Evolutionary conservation across 805 yeast species (phyloP), one percentile per base, ranked within the genome.

Genomic region (Metschnikowia cubensis): DNA sequence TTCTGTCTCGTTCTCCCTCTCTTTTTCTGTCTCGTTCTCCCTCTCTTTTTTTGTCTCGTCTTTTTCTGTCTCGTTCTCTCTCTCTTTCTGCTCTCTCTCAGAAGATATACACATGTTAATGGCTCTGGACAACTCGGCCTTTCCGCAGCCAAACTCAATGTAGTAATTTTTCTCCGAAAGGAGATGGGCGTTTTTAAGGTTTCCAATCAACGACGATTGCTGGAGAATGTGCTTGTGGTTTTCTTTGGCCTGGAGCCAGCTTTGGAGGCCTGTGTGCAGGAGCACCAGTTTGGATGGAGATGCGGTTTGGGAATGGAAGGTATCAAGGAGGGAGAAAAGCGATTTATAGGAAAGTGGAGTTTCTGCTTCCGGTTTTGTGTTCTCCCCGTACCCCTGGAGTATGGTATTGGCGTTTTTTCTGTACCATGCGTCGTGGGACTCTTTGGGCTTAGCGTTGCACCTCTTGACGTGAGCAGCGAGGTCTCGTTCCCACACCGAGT

Each of bases 101-200:
- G 59, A 54, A 6, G 69, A 50, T 2, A 69, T 53, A 54, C 77
- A 71, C 18, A 62, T 48, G 61, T 72, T 74, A 11, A 87, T 69
- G 58, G 82, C 86, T 50, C 96, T 67, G 1, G 90, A 78, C 21
- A 90, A 74, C 62, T 91, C 97, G 1, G 88, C 96, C 54, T 91
- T 79, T 0, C 97, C 97, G 64, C 96, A 87, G 0, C 97, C 97
- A 71, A 89, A 89, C 66, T 90, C 97, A 29, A 86, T 63, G 61
- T 81, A 80, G 45, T 73, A 67, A 35, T 53, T 51, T 17, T 63
- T 49, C 2, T 63, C 37, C 1, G 66, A 63, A 35, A 85, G 67
- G 6, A 84, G 60, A 0, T 62, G 62, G 14, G 65, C 54, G 4
- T 66, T 62, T 21, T 75, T 71, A 59, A 90, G 64, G 53, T 86